Percentiles rank a stretch among this genome's conserved stretches.
Conservation (phyloP, 2,329 filamentous ascomycete genomes). For the Venturia nashicola region DNA sequence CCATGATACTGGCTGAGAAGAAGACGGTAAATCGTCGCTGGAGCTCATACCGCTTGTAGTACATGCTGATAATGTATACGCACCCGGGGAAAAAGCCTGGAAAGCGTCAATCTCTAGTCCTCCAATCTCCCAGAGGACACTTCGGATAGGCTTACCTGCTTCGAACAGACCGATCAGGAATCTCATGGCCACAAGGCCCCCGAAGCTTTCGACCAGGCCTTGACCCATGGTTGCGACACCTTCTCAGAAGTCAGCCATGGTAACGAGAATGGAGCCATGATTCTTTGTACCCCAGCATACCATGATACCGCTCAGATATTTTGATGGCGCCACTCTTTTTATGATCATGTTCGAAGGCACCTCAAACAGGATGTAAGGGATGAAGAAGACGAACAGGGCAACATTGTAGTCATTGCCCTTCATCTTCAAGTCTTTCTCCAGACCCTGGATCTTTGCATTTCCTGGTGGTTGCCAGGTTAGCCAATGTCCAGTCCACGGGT, state of each 20-base stretch:
- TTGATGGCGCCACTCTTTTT: constrained; percentile 26
- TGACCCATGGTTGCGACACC: constrained; percentile 24
- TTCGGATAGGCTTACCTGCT: constrained; percentile 14
- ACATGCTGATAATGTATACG: constrained; percentile 26
- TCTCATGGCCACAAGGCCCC: constrained; percentile 21
- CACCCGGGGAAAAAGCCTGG: constrained; percentile 24
- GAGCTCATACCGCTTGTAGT: constrained; percentile 32
- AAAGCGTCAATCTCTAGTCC: too few relatives aligned
- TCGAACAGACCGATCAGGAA: constrained; percentile 27
- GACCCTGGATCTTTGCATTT: constrained; percentile 29
- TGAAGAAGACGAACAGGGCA: constrained; percentile 25
- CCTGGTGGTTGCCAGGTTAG: constrained; percentile 14
- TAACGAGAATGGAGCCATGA: background rate
- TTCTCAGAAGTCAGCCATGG: background rate
- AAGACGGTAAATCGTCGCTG: constrained; percentile 29
- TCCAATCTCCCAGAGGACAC: too few relatives aligned
- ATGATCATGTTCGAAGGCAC: constrained; percentile 26
- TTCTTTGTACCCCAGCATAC: constrained; percentile 21
- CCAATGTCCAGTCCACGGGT: background rate
- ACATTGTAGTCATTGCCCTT: constrained; percentile 25
- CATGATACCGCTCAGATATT: constrained; percentile 27
- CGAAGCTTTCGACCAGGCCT: constrained; percentile 22
- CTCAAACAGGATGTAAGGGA: constrained; percentile 17
- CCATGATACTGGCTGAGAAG: constrained; percentile 28
- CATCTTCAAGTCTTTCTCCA: constrained; percentile 27